These are phyloP conservation scores for Stephanodiscus minutulus DNA, from an alignment of 108 stramenopile genomes.

Conservation along the genomic window DNA sequence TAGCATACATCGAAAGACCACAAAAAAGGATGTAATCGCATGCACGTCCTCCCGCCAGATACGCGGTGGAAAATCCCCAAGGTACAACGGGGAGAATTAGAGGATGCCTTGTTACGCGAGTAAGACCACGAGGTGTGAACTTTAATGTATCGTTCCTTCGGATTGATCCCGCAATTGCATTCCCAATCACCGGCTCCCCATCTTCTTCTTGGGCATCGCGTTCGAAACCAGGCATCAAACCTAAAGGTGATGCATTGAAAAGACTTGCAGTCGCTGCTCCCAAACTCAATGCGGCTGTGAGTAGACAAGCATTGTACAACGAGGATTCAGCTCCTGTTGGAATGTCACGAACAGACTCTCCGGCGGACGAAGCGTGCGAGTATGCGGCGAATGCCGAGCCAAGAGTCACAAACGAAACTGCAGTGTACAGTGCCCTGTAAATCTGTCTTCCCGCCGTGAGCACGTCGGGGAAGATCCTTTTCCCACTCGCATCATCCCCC, in stretches of 20 bases:
- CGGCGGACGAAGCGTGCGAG: constrained; percentile 25
- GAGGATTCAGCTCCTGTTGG: constrained; percentile 1
- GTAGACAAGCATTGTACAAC: constrained; percentile 20
- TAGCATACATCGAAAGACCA: constrained; percentile 49
- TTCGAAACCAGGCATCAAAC: constrained; percentile 50
- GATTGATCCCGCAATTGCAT: constrained; percentile 11
- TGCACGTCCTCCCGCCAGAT: constrained; percentile 39
- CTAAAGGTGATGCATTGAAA: constrained; percentile 58
- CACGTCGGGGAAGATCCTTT: constrained; percentile 51
- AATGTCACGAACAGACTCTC: neutral
- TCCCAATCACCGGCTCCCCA: constrained; percentile 5
- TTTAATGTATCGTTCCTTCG: constrained; percentile 51
- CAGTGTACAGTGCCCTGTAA: constrained; percentile 56
- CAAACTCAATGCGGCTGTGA: constrained; percentile 37
- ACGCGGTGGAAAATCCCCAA: constrained; percentile 54
- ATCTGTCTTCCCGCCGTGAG: constrained; percentile 61
- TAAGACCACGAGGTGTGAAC: constrained; percentile 50
- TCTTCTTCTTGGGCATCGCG: neutral
- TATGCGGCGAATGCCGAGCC: constrained; percentile 53
- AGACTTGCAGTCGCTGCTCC: constrained; percentile 56
- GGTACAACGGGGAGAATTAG: constrained; percentile 65
- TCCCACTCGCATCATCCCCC: constrained; percentile 53
- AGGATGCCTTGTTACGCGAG: constrained; percentile 62
- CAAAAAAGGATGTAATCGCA: constrained; percentile 57
- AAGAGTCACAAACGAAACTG: constrained; percentile 55